phyloP scores from a whole-genome alignment of 192 early-diverging fungal genomes.

The Coemansia reversa region DNA sequence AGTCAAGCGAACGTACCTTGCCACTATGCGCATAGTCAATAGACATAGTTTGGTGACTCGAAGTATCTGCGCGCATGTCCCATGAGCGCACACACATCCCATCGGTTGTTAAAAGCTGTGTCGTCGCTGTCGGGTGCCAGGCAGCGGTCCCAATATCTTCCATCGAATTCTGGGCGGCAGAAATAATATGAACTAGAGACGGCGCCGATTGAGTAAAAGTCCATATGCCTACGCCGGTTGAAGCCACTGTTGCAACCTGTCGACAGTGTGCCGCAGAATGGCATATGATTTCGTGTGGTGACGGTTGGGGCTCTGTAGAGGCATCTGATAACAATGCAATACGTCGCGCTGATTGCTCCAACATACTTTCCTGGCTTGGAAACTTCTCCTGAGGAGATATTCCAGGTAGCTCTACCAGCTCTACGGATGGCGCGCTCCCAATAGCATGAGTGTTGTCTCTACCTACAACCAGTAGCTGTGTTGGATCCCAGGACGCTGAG shows the following conservation, averaged over 20 bases:
- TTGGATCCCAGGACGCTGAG: conserved; percentile 20
- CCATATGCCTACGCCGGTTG: conserved; percentile 16
- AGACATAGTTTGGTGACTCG: conserved; percentile 11
- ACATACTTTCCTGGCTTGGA: background rate
- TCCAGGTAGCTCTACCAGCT: conserved; percentile 22
- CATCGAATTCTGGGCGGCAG: conserved; percentile 9
- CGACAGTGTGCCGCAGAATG: conserved; percentile 13
- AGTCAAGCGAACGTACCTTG: conserved; percentile 72
- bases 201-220: conserved; percentile 8
- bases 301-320: background rate
- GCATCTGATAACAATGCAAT: conserved; percentile 8
- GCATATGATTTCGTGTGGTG: conserved; percentile 13
- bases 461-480: conserved; percentile 21
- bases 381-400: background rate
- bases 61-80: conserved; percentile 64
- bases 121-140: conserved; percentile 25
- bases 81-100: conserved; percentile 65
- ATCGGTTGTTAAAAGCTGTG: conserved; percentile 58
- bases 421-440: background rate
- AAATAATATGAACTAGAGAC: background rate
- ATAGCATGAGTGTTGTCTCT: background rate
- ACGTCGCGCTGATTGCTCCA: background rate
- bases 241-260: conserved; percentile 17
- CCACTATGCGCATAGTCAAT: conserved; percentile 69
- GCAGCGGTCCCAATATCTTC: conserved; percentile 36